Base-by-base conservation (phyloP, 2,329 filamentous ascomycete species). In the Penicillium sp. region DNA sequence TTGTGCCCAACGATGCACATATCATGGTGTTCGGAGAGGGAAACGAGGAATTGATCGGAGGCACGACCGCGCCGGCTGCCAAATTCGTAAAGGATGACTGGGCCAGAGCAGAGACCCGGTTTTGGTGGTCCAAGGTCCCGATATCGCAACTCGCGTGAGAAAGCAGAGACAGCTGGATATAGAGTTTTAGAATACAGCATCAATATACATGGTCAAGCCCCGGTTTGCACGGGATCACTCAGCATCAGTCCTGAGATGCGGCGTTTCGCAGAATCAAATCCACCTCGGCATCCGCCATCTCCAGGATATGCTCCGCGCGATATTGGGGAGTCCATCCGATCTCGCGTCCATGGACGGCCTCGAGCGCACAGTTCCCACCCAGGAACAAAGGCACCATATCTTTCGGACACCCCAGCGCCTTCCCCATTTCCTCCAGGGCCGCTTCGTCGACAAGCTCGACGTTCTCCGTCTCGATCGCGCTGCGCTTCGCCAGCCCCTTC, bases 1-100 rank as follows among this genome's bases (percentile, higher is more conserved):
- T 69, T 39, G 31, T 50, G 3, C 40, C 47, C 0, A 54, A 54
- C 1, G 53, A 59, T 26, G 56, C 56, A 0, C 47, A 54, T 16
- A 65, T 69, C 0, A 71, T 76, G 70, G 43, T 71, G 0, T 61
- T 76, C 15, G 73, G 74, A 0, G 59, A 70, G 23, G 73, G 67
- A 0, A 76, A 76, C 47, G 67, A 76, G 48, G 73, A 76, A 45
- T 54, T 70, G 6, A 70, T 70, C 29, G 72, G 73, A 0, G 73
- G 73, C 0, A 45, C 51, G 3, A 35, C 50, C 14, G 71, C 68
- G 1, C 55, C 64, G 15, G 50, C 69, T 5, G 71, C 73, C 3
- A 53, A 69, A 42, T 53, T 72, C 47, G 50, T 59, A 4, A 54
- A 63, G 15, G 70, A 70, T 53, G 58, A 55, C 10, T 75, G 70